Percentiles rank a stretch among this genome's conserved stretches.
Evolutionary conservation across 306 rosid genomes (phyloP).

Genomic region (Malus fusca): DNA sequence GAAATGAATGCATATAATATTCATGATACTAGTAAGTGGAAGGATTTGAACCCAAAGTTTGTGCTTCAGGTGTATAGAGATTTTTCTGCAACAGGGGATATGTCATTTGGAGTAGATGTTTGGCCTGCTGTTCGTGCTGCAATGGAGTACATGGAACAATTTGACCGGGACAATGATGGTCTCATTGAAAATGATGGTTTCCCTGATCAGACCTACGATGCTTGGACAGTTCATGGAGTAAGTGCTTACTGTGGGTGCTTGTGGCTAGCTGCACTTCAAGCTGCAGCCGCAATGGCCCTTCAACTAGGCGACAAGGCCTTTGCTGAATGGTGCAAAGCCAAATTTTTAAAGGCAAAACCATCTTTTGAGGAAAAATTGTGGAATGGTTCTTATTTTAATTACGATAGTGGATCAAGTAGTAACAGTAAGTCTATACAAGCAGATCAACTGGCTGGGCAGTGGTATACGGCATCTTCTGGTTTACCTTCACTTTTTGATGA

Average conservation of each 20-base stretch:
- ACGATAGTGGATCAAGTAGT: conserved; percentile 85
- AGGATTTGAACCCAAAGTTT: conserved; percentile 92
- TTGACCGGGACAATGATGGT: conserved; percentile 84
- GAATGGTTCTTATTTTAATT: conserved; percentile 97
- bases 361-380: conserved; percentile 77
- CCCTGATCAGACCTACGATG: conserved; percentile 96
- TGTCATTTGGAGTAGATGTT: conserved; percentile 93
- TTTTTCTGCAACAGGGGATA: conserved; percentile 82
- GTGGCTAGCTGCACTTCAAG: conserved; percentile 98
- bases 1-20: conserved; percentile 98
- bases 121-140: conserved; percentile 99
- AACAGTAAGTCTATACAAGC: conserved; percentile 96
- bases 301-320: conserved; percentile 66
- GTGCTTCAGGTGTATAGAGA: conserved; percentile 93
- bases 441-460: conserved; percentile 96
- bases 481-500: conserved; percentile 82
- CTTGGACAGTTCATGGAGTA: conserved; percentile 98
- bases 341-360: conserved; percentile 78
- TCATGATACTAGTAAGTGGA: conserved; percentile 95
- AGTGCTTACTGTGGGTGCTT: conserved; percentile 95
- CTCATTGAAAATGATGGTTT: conserved; percentile 92
- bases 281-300: conserved; percentile 96
- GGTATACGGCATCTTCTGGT: conserved; percentile 97
- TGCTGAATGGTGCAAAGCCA: conserved; percentile 84
- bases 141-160: conserved; percentile 89